Evolutionary conservation across 148 eudicot genomes (phyloP), one percentile per base, ranked within the genome.

Genomic region (Rhododendron ferrugineum): DNA sequence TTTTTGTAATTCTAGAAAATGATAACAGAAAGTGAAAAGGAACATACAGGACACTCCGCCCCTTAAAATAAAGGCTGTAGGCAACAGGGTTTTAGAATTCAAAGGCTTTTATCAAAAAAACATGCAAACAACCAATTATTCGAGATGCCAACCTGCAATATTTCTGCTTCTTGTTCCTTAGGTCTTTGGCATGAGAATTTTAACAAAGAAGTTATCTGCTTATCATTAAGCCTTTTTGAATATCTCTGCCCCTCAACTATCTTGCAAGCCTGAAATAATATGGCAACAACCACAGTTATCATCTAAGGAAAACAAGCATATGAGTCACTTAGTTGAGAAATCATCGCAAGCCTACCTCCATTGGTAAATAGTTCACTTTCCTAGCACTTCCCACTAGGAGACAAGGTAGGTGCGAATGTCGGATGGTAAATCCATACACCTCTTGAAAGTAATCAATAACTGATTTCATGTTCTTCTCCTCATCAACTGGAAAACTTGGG

Each of bases 171-270:
- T 80, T 88, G 92, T 32, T 92, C 94, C 70, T 72, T 80, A 14
- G 97, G 97, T 64, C 97, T 92, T 86, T 91, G 92, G 89, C 95
- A 91, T 7, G 97, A 91, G 85, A 89, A 92, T 84, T 91, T 93
- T 32, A 94, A 89, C 84, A 94, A 79, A 32, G 95, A 89, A 32
- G 95, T 91, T 82, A 94, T 94, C 82, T 94, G 97, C 90, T 93
- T 92, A 46, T 94, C 97, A 81, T 94, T 93, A 82, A 94, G 90
- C 85, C 94, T 90, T 81, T 92, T 92, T 23, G 97, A 88, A 82
- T 90, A 93, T 85, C 97, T 87, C 87, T 94, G 97, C 13, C 97
- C 97, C 86, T 88, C 93, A 58, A 94, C 94, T 81, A 94, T 94
- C 89, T 94, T 94, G 88, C 97, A 94, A 74, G 94, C 95, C 95